A percentile compares a stretch with the other conserved stretches of the same genome.
phyloP scores from a whole-genome alignment of 352 stramenopile genomes.

The Detonula confervacea region DNA sequence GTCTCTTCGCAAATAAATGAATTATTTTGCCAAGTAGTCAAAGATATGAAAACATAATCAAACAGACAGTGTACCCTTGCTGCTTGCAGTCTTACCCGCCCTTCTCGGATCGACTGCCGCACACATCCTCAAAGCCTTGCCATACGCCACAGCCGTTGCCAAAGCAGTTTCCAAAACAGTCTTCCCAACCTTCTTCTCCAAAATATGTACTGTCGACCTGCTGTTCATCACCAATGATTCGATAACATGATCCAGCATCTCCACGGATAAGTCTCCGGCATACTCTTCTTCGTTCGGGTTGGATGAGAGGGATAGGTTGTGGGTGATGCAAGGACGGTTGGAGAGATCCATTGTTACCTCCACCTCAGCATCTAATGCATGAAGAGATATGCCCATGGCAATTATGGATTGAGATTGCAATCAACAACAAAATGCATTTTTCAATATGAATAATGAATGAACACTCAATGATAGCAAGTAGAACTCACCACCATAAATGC shows the following conservation, averaged over 20 bases:
- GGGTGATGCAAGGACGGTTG: slow-evolving; percentile 91
- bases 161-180: slow-evolving; percentile 55
- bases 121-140: slow-evolving; percentile 69
- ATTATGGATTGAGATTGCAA: not conserved
- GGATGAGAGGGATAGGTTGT: slow-evolving; percentile 87
- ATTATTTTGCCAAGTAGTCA: too few relatives aligned
- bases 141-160: slow-evolving; percentile 68
- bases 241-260: slow-evolving; percentile 96
- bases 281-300: slow-evolving; percentile 76
- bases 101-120: slow-evolving; percentile 73
- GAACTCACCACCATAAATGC: slow-evolving; percentile 22
- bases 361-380: slow-evolving; percentile 63
- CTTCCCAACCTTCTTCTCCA: slow-evolving; percentile 49
- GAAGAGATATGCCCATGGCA: not conserved
- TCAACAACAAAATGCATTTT: too few relatives aligned
- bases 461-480: too few relatives aligned
- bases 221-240: slow-evolving; percentile 92
- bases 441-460: too few relatives aligned
- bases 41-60: too few relatives aligned
- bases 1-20: too few relatives aligned
- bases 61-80: slow-evolving; percentile 83
- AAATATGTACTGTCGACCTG: slow-evolving; percentile 91
- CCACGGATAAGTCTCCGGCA: slow-evolving; percentile 89
- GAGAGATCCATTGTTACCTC: slow-evolving; percentile 94
- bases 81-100: slow-evolving; percentile 74